Base-by-base conservation (phyloP, 805 yeast genomes). In the Pichia nakasei region DNA sequence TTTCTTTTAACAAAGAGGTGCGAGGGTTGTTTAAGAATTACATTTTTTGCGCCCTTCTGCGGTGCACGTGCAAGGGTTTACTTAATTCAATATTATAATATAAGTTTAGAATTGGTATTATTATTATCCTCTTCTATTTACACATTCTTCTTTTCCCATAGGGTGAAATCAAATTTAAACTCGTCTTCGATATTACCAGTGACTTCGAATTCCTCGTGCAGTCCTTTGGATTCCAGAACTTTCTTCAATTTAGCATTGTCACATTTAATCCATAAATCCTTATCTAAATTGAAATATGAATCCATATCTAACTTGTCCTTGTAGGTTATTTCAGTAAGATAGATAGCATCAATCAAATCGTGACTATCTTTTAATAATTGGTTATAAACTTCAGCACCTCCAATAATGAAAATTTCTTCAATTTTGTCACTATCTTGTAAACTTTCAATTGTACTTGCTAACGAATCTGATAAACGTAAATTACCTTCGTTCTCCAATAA, bases 341-440 rank as follows among this genome's bases (percentile, higher is more conserved):
- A 69, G 40, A 86, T 62, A 24, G 77, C 70, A 38, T 73, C 73
- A 1, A 81, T 77, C 11, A 65, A 43, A 4, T 64, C 52, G 1
- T 53, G 43, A 9, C 46, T 46, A 12, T 43, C 44, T 6, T 18
- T 13, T 33, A 61, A 42, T 13, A 80, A 55, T 34, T 76, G 69
- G 41, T 76, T 72, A 64, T 93, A 93, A 9, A 93, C 68, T 58
- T 89, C 89, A 0, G 89, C 93, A 1, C 98, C 98, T 3, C 98
- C 98, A 49, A 93, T 91, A 22, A 93, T 73, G 56, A 80, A 93
- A 1, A 93, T 70, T 39, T 76, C 75, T 40, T 78, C 83, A 19
- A 82, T 58, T 2, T 55, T 49, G 5, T 54, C 49, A 38, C 48
- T 24, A 11, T 57, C 51, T n/a, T 22, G 20, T n/a, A 73, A 48